Base-by-base conservation (phyloP, 2,329 filamentous ascomycete species). In the Aspergillus ustus region DNA sequence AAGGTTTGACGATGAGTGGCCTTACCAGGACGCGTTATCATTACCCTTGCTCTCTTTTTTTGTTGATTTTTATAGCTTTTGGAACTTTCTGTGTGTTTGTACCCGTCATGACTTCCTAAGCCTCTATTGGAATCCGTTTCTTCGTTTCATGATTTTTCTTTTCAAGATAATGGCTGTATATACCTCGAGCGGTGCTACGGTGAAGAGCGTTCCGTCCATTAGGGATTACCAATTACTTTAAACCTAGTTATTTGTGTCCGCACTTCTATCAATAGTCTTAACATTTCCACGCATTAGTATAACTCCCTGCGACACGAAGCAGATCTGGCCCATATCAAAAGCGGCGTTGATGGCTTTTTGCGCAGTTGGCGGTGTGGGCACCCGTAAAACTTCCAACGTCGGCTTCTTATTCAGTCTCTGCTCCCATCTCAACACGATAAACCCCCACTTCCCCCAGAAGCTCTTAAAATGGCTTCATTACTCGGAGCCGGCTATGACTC, bases 401-500 rank as follows among this genome's bases (percentile, higher is more conserved):
- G 49, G 25, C 46, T 56, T 52, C 46, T 44, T 7, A 22, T n/a
- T 51, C 34, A n/a, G n/a, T 22, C 44, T 49, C 17, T 31, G 44
- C 34, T 28, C n/a, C 25, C 19, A 34, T 19, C 28, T 49, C 61
- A 55, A 43, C 59, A 57, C 61, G 51, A 53, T 54, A 55, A 52
- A 57, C 59, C 22, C 22, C 17, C 31, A 40, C 57, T 34, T 59
- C 54, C 29, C 49, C 34, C 48, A 31, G 13, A 34, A 48, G 28
- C 20, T 15, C 22, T 2, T 40, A 66, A 51, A 49, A 81, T 81
- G 79, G 72, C 79, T 17, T 78, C 77, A n/a, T 72, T 82, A 62
- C 68, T 83, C 28, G 79, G 78, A 34, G 69, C 64, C 54, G 73
- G 69, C 19, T 83, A 83, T 63, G 79, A 81, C 4, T 83, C 80